phyloP scores from a whole-genome alignment of 2,329 filamentous ascomycete species.

The Fusarium sp. region DNA sequence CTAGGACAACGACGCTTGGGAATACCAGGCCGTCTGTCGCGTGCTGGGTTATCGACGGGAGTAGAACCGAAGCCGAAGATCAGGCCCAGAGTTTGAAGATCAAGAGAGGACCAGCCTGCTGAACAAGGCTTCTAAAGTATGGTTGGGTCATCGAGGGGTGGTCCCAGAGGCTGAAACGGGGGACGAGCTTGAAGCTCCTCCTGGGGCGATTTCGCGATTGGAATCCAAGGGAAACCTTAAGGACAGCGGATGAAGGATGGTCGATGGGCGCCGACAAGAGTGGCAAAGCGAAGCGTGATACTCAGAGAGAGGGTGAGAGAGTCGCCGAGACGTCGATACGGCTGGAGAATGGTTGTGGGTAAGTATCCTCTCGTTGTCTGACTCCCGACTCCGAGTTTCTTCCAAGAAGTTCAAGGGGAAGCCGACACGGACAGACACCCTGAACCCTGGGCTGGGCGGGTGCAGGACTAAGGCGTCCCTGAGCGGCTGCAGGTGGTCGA shows the following conservation, averaged over 20 bases:
- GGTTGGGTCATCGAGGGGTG: conserved; percentile 38
- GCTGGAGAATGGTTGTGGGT: conserved; percentile 31
- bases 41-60: conserved; percentile 25
- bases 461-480: neutral
- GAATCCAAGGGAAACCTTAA: conserved; percentile 37
- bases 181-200: conserved; percentile 21
- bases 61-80: conserved; percentile 8
- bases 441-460: conserved; percentile 24
- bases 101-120: conserved; percentile 24
- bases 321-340: conserved; percentile 19
- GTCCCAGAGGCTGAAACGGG: conserved; percentile 39
- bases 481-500: conserved; percentile 3
- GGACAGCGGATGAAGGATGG: conserved; percentile 12
- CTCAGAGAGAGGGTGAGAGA: conserved; percentile 27
- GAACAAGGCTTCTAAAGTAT: conserved; percentile 26
- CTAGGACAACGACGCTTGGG: conserved; percentile 33
- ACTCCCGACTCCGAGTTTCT: conserved; percentile 23
- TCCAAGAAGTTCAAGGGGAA: conserved; percentile 43
- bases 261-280: conserved; percentile 4
- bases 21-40: conserved; percentile 27
- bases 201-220: conserved; percentile 29
- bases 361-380: conserved; percentile 30
- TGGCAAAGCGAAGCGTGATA: conserved; percentile 8
- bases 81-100: conserved; percentile 16
- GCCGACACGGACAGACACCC: conserved; percentile 17